phyloP scores from a whole-genome alignment of 495 filamentous ascomycete genomes.

The Lepidopterella palustris region DNA sequence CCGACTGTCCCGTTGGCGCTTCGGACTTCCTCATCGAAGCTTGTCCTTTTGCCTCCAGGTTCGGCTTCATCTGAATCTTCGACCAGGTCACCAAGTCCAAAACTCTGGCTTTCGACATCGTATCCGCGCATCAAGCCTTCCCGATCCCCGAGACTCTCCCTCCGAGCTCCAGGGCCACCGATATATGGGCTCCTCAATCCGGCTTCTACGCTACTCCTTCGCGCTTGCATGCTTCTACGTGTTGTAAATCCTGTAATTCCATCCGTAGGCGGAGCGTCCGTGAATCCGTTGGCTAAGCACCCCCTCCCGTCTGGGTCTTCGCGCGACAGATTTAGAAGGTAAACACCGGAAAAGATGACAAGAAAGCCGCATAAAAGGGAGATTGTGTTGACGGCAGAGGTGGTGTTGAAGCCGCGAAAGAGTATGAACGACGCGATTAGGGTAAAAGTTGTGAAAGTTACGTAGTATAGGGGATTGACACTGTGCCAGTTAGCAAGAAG shows the following conservation, averaged over 20 bases:
- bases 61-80: conserved; percentile 61
- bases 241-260: conserved; percentile 83
- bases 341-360: conserved; percentile 93
- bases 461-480: conserved; percentile 97
- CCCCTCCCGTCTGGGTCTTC: conserved; percentile 76
- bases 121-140: conserved; percentile 79
- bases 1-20: conserved; percentile 3
- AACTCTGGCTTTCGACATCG: conserved; percentile 53
- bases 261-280: conserved; percentile 82
- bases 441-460: conserved; percentile 97
- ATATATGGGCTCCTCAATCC: conserved; percentile 45
- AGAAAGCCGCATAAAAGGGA: conserved; percentile 91
- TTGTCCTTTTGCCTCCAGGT: conserved; percentile 32
- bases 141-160: conserved; percentile 46
- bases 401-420: conserved; percentile 95
- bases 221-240: conserved; percentile 82
- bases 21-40: conserved; percentile 31
- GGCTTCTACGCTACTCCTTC: conserved; percentile 57
- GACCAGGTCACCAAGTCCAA: conserved; percentile 61
- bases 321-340: conserved; percentile 90
- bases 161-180: conserved; percentile 3
- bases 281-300: conserved; percentile 52
- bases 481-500: conserved; percentile 42
- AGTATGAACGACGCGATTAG: conserved; percentile 95
- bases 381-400: conserved; percentile 85